Percentiles rank a stretch among this genome's conserved stretches.
Evolutionary conservation across 345 rosid genomes (phyloP).

Genomic region (Eucalyptus camaldulensis): DNA sequence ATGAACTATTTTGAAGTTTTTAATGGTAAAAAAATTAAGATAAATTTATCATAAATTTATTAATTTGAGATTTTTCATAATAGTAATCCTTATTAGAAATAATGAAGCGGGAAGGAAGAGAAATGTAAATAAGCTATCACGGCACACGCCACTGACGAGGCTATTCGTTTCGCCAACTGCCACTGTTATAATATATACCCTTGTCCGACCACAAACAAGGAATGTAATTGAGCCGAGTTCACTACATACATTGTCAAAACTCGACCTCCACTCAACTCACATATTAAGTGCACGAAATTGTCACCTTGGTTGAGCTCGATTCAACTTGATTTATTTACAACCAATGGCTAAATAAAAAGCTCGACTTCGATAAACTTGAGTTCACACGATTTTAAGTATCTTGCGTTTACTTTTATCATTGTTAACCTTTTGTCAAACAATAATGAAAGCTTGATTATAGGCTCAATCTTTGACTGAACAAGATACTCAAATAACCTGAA

Average conservation of each 20-base stretch:
- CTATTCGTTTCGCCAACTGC: neutral
- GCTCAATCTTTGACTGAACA: neutral
- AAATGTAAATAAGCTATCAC: neutral
- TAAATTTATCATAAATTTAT: no score
- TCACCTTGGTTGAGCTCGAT: neutral
- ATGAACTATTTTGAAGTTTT: no score
- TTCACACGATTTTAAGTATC: neutral
- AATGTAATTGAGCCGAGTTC: neutral
- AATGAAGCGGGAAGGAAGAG: neutral
- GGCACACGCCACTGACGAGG: neutral
- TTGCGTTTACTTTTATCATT: neutral
- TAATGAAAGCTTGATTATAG: neutral
- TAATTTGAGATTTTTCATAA: no score
- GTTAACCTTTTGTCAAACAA: neutral
- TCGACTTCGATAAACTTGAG: neutral
- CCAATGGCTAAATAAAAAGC: neutral
- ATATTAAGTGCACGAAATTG: neutral
- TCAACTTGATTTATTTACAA: neutral
- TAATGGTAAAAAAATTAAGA: no score
- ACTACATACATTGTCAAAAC: fast-evolving
- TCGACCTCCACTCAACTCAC: neutral
- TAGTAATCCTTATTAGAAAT: neutral
- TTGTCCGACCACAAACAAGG: neutral
- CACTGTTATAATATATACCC: neutral
- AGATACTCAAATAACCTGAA: neutral